phyloP scores from a whole-genome alignment of 352 stramenopile species.

The Pythium angustatum region DNA sequence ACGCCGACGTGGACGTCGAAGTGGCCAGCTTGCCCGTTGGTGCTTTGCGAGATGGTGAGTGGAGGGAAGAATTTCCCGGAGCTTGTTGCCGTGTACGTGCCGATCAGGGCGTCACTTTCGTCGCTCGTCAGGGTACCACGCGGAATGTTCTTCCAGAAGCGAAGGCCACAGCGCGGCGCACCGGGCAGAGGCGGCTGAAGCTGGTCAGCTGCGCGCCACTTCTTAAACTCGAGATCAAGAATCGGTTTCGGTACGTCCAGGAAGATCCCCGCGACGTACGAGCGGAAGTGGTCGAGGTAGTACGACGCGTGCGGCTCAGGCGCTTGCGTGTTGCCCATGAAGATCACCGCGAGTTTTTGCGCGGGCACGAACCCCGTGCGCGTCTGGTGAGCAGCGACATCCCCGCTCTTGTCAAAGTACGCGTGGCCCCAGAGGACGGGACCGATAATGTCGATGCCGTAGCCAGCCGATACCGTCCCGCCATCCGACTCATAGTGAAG shows the following conservation, averaged over 20 bases:
- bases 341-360: constrained; percentile 50
- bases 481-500: constrained; percentile 53
- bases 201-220: constrained; percentile 40
- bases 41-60: constrained; percentile 27
- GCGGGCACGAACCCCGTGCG: constrained; percentile 52
- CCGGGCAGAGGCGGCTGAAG: constrained; percentile 35
- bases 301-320: constrained; percentile 39
- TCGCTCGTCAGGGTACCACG: constrained; percentile 28
- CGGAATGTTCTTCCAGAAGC: constrained; percentile 47
- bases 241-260: constrained; percentile 58
- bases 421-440: constrained; percentile 59
- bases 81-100: constrained; percentile 40
- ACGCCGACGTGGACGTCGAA: not conserved
- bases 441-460: constrained; percentile 63
- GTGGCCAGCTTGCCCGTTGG: not conserved
- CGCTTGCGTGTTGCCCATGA: constrained; percentile 63
- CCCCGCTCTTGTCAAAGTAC: constrained; percentile 71
- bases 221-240: constrained; percentile 44
- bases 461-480: constrained; percentile 53
- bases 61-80: constrained; percentile 44
- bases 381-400: constrained; percentile 55
- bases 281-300: constrained; percentile 58
- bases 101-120: constrained; percentile 39
- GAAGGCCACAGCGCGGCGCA: constrained; percentile 37
- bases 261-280: constrained; percentile 69